These are phyloP conservation scores for Ganoderma lucidum DNA, from an alignment of 1,284 basidiomycete genomes.

Conservation along the genomic window DNA sequence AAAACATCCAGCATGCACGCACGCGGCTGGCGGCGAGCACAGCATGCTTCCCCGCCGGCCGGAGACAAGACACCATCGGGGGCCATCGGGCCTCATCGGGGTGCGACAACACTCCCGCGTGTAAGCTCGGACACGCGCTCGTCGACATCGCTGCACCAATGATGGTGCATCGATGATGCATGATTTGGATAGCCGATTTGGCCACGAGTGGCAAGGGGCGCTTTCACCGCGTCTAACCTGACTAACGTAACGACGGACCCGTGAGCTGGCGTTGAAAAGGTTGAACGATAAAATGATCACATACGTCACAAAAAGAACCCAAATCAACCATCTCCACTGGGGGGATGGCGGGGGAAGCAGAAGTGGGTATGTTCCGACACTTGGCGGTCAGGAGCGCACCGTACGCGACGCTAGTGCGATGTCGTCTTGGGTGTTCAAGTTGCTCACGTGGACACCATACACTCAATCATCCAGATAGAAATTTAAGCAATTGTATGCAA, in stretches of 20 bases:
- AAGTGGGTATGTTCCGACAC: background rate
- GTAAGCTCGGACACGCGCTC: background rate
- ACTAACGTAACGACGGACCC: background rate
- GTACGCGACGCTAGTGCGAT: background rate
- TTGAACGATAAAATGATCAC: background rate
- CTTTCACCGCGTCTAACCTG: background rate
- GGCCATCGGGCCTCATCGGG: background rate
- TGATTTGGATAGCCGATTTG: background rate
- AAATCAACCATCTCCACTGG: background rate
- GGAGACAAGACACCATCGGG: background rate
- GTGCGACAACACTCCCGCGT: background rate
- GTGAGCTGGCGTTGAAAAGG: background rate
- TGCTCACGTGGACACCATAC: background rate
- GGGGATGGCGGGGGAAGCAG: background rate
- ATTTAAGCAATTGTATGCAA: background rate
- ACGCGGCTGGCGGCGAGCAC: background rate
- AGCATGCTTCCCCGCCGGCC: background rate
- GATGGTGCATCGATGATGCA: background rate
- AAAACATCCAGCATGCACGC: constrained; percentile 9
- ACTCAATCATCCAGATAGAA: background rate
- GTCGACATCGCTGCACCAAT: background rate
- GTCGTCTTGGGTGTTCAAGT: background rate
- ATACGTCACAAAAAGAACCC: background rate
- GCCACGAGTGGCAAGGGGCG: background rate
- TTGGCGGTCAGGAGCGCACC: background rate